These are phyloP conservation scores for Mariannaea sp. DNA, from an alignment of 2,329 filamentous ascomycete genomes.

Conservation along the genomic window DNA sequence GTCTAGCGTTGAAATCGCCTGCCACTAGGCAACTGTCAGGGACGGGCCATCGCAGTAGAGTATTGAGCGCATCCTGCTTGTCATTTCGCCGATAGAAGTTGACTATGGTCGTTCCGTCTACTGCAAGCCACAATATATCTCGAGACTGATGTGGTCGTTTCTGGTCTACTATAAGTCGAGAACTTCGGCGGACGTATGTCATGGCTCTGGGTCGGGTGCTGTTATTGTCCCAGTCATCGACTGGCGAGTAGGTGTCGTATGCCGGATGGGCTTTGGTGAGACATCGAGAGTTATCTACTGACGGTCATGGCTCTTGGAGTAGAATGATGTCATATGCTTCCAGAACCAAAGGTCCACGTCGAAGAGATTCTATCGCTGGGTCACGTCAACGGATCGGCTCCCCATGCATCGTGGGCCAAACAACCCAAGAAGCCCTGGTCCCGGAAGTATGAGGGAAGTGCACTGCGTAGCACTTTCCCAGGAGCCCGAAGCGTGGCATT, in stretches of 20 bases:
- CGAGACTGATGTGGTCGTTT: slow-evolving; percentile 14
- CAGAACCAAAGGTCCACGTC: too few relatives aligned
- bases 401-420: too few relatives aligned
- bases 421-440: too few relatives aligned
- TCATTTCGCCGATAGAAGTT: too few relatives aligned
- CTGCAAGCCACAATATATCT: slow-evolving; percentile 23
- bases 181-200: slow-evolving; percentile 21
- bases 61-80: slow-evolving; percentile 18
- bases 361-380: too few relatives aligned
- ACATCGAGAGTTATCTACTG: slow-evolving; percentile 4
- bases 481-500: slow-evolving; percentile 52
- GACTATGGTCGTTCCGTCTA: too few relatives aligned
- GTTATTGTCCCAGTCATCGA: slow-evolving; percentile 18
- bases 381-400: too few relatives aligned
- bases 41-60: slow-evolving; percentile 15
- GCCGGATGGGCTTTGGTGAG: too few relatives aligned
- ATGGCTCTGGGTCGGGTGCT: slow-evolving; percentile 23
- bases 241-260: too few relatives aligned
- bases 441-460: too few relatives aligned
- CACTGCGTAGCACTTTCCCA: too few relatives aligned
- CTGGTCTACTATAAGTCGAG: slow-evolving; percentile 18
- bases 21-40: slow-evolving; percentile 21
- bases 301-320: slow-evolving; percentile 24
- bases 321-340: slow-evolving; percentile 23
- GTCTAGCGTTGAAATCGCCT: too few relatives aligned